Evolutionary conservation across 331 rosid genomes (phyloP).

Genomic region (Malus hybrid): DNA sequence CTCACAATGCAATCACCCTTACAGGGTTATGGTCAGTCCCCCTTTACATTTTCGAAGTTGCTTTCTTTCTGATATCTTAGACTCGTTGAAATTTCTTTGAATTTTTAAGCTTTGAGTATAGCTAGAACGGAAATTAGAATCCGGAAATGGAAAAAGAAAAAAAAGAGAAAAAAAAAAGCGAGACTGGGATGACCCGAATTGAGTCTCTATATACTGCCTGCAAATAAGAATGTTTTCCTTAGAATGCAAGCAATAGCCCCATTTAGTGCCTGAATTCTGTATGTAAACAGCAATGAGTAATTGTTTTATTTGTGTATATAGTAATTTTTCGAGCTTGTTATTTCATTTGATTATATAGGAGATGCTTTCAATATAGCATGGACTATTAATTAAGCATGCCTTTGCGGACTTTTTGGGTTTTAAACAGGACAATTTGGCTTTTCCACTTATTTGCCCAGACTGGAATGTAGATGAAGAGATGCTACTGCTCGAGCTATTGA

Average conservation of each 20-base stretch:
- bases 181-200: not conserved
- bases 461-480: constrained; percentile 92
- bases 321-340: not conserved
- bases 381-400: not conserved
- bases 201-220: not conserved
- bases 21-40: constrained; percentile 48
- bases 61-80: not conserved
- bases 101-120: not conserved
- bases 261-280: not conserved
- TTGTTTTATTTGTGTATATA: too few relatives aligned
- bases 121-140: not conserved
- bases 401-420: constrained; percentile 5
- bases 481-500: constrained; percentile 63
- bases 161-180: too few relatives aligned
- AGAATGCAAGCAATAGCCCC: not conserved
- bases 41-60: not conserved
- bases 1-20: constrained; percentile 43
- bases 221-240: not conserved
- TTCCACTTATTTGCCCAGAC: constrained; percentile 77
- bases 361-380: not conserved
- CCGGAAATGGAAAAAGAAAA: not conserved
- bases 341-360: not conserved
- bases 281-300: too few relatives aligned
- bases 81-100: not conserved
- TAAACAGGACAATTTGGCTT: constrained; percentile 72